Evolutionary conservation across 2,329 filamentous ascomycete genomes (phyloP).

Genomic region (Exophiala aquamarina): DNA sequence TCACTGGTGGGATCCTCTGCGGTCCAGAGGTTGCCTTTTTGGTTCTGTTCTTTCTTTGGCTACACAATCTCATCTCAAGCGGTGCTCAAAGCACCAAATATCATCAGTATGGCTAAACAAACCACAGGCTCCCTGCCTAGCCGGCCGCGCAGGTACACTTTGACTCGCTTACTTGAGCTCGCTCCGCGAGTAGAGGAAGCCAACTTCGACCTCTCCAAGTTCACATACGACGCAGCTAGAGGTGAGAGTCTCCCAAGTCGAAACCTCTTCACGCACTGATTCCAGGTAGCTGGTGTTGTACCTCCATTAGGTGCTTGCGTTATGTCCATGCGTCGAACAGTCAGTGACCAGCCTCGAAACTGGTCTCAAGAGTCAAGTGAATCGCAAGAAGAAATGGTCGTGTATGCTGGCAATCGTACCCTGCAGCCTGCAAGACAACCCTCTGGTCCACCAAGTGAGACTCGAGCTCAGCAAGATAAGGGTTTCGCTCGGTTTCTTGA

Average conservation of each 20-base stretch:
- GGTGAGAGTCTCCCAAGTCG: constrained; percentile 19
- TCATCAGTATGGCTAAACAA: constrained; percentile 24
- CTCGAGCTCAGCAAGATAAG: constrained; percentile 36
- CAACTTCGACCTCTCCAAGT: constrained; percentile 29
- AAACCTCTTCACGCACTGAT: background rate
- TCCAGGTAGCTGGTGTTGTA: constrained; percentile 26
- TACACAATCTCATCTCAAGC: constrained; percentile 11
- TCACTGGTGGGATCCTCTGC: constrained; percentile 11
- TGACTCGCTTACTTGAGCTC: constrained; percentile 25
- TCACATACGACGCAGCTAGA: constrained; percentile 28
- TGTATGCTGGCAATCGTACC: constrained; percentile 19
- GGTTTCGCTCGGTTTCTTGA: constrained; percentile 49
- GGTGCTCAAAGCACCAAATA: constrained; percentile 13
- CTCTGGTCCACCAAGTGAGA: constrained; percentile 34
- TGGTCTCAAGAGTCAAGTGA: constrained; percentile 23
- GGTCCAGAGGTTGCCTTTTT: constrained; percentile 13
- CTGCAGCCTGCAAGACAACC: constrained; percentile 31
- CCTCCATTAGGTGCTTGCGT: constrained; percentile 27
- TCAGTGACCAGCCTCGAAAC: constrained; percentile 21
- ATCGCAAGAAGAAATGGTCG: constrained; percentile 22
- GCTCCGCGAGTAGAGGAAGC: constrained; percentile 16
- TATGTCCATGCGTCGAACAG: constrained; percentile 22
- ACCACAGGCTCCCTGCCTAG: constrained; percentile 20
- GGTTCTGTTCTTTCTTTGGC: constrained; percentile 22
- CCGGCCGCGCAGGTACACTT: constrained; percentile 21